phyloP scores from a whole-genome alignment of 2,329 filamentous ascomycete species.

The Diplodia corticola region DNA sequence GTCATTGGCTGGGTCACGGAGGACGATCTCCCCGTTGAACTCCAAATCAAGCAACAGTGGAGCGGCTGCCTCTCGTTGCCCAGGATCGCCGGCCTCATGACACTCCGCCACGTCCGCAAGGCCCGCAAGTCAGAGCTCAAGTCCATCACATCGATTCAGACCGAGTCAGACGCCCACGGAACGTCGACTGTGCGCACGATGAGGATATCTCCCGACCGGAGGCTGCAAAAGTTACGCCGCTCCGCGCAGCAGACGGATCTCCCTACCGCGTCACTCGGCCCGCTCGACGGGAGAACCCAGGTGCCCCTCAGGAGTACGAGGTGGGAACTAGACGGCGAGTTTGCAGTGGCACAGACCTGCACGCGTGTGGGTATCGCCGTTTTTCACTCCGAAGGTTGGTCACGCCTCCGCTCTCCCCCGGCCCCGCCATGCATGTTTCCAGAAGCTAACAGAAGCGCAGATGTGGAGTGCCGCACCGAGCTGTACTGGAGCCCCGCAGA shows the following conservation, averaged over 20 bases:
- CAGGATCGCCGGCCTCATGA: conserved; percentile 46
- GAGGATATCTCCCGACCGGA: conserved; percentile 27
- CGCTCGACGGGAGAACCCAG: neutral
- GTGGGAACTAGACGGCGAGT: conserved; percentile 30
- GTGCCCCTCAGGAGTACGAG: conserved; percentile 21
- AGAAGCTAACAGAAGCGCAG: conserved; percentile 23
- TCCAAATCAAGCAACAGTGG: conserved; percentile 51
- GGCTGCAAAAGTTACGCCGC: conserved; percentile 28
- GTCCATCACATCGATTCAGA: conserved; percentile 45
- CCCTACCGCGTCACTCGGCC: neutral
- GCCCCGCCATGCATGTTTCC: neutral
- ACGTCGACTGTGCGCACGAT: conserved; percentile 48
- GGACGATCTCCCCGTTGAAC: conserved; percentile 49
- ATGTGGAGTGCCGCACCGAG: conserved; percentile 37
- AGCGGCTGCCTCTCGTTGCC: conserved; percentile 52
- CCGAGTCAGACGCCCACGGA: conserved; percentile 26
- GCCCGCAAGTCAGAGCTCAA: conserved; percentile 40
- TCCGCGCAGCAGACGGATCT: conserved; percentile 29
- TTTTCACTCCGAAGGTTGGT: conserved; percentile 29
- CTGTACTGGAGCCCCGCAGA: conserved; percentile 42
- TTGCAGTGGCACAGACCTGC: conserved; percentile 28
- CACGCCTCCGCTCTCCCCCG: neutral
- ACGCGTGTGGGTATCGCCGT: conserved; percentile 28
- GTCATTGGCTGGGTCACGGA: conserved; percentile 55
- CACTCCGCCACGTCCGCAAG: conserved; percentile 39